These are phyloP conservation scores for Trichothecium roseum DNA, from an alignment of 2,329 filamentous ascomycete genomes.

Conservation along the genomic window DNA sequence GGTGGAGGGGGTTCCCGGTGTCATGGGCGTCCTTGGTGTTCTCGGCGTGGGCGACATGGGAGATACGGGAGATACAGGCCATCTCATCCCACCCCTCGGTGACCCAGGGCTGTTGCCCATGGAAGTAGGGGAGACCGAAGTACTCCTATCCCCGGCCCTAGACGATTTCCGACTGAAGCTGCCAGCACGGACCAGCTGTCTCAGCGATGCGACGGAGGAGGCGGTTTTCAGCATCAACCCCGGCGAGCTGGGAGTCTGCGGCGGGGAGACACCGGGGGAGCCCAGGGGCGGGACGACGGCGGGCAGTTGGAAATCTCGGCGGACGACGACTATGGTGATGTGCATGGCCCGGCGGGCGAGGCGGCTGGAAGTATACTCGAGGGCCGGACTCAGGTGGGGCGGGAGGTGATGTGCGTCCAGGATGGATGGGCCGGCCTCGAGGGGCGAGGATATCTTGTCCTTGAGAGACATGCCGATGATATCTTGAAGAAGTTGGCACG, in stretches of 20 bases:
- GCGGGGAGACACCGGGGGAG: constrained; percentile 11
- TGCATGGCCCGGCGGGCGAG: constrained; percentile 45
- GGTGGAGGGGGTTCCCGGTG: constrained; percentile 37
- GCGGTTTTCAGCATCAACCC: constrained; percentile 18
- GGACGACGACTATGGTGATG: constrained; percentile 47
- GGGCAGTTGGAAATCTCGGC: constrained; percentile 46
- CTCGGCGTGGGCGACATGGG: constrained; percentile 13
- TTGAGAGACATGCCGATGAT: constrained; percentile 34
- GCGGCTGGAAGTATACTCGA: constrained; percentile 47
- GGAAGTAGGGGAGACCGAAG: not conserved
- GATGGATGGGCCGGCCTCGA: constrained; percentile 52
- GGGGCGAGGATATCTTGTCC: constrained; percentile 48
- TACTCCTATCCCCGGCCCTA: constrained; percentile 3
- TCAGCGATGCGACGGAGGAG: constrained; percentile 21
- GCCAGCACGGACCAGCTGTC: constrained; percentile 18
- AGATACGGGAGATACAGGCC: constrained; percentile 16
- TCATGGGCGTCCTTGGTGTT: constrained; percentile 33
- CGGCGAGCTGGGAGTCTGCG: constrained; percentile 12
- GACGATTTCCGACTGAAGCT: constrained; percentile 11
- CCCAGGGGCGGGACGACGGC: constrained; percentile 12
- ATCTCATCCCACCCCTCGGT: constrained; percentile 15
- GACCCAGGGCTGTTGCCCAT: too few relatives aligned
- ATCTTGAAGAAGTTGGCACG: too few relatives aligned
- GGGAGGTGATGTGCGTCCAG: constrained; percentile 49
- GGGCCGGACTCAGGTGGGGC: constrained; percentile 38